Conservation (phyloP, 805 yeast genomes). For the Suhomyces xylopsoci region DNA sequence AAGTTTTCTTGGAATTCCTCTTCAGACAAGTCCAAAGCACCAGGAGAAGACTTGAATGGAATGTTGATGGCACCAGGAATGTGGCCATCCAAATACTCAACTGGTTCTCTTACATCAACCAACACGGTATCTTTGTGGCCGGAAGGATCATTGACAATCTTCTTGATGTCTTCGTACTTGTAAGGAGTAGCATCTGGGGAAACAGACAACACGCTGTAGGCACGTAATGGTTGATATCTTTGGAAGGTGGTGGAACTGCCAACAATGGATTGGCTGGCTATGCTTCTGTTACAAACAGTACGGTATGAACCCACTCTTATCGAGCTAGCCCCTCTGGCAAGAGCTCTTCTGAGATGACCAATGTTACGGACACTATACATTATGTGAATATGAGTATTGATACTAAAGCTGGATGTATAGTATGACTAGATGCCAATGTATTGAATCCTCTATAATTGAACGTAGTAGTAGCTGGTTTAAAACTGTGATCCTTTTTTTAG, state of each 20-base stretch:
- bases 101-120: conserved; percentile 92
- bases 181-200: conserved; percentile 47
- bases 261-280: not conserved
- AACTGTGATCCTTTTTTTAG: not conserved
- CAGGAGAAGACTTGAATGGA: conserved; percentile 88
- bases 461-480: not conserved
- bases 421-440: not conserved
- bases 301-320: conserved; percentile 1
- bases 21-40: conserved; percentile 75
- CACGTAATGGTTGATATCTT: not conserved
- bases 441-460: not conserved
- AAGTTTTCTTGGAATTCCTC: conserved; percentile 81
- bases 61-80: conserved; percentile 84
- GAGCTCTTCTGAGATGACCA: not conserved
- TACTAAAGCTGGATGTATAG: not conserved
- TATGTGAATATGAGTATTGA: not conserved
- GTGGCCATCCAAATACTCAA: conserved; percentile 67
- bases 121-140: conserved; percentile 47
- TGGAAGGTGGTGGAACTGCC: not conserved
- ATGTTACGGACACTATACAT: conserved; percentile 3
- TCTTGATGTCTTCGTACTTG: conserved; percentile 50
- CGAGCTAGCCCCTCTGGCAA: not conserved
- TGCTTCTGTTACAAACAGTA: not conserved
- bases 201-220: conserved; percentile 37
- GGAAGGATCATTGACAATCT: conserved; percentile 42